Conservation (phyloP, 257 asterid genomes). For the Scutellaria barbata region DNA sequence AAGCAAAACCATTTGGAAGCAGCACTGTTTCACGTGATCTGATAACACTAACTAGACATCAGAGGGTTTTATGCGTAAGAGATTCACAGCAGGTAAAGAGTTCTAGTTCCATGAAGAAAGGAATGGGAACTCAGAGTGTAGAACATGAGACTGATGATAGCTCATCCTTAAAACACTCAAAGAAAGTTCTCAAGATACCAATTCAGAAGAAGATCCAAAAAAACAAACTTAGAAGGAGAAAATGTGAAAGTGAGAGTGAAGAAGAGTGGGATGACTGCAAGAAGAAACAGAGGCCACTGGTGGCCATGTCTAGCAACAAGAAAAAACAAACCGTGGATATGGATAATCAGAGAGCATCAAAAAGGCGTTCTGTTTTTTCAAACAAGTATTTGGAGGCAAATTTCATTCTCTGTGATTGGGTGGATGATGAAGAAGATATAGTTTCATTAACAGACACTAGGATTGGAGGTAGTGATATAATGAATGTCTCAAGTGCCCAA, state of each 20-base stretch:
- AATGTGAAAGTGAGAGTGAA: constrained; percentile 43
- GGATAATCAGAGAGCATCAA: constrained; percentile 43
- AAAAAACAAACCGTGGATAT: constrained; percentile 32
- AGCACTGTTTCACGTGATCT: constrained; percentile 25
- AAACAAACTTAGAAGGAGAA: constrained; percentile 31
- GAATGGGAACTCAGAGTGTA: constrained; percentile 30
- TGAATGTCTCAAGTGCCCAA: constrained; percentile 25
- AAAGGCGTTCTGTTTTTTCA: constrained; percentile 48
- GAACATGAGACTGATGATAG: constrained; percentile 19
- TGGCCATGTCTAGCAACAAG: constrained; percentile 33
- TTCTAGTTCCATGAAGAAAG: constrained; percentile 33
- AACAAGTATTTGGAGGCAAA: constrained; percentile 46
- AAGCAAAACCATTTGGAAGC: constrained; percentile 25
- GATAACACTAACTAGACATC: constrained; percentile 29
- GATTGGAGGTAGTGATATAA: constrained; percentile 28
- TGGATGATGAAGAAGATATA: constrained; percentile 63
- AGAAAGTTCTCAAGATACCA: constrained; percentile 30
- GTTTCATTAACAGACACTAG: constrained; percentile 33
- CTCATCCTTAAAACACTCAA: constrained; percentile 30
- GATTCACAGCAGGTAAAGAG: constrained; percentile 25
- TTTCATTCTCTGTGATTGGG: constrained; percentile 52
- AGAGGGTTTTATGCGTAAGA: constrained; percentile 28
- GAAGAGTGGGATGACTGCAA: constrained; percentile 55
- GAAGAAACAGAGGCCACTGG: constrained; percentile 40
- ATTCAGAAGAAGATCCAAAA: constrained; percentile 32